Evolutionary conservation across 352 stramenopile genomes (phyloP), one percentile per base, ranked within the genome.

Genomic region (Phytophthora lateralis): DNA sequence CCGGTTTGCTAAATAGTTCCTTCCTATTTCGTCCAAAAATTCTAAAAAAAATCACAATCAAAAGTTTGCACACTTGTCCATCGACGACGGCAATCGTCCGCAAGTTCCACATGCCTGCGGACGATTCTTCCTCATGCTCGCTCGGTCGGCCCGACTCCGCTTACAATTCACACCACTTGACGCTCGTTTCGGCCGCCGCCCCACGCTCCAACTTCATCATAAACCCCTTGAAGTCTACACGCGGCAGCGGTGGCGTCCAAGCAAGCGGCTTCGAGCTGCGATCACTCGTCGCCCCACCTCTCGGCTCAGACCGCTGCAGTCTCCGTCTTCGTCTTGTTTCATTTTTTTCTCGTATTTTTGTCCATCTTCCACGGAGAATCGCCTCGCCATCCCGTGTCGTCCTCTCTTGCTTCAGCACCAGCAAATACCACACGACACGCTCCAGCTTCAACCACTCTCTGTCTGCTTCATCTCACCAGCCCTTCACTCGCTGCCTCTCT

Each of bases 21-120:
- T 71, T 76, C 68, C 68, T 76, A 76, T 75, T 73, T 76, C 64
- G 53, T 71, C 63, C 66, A 75, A 75, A 75, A 75, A 73, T 77
- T 77, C 58, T 69, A 77, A 66, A 50, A 78, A 78, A 69, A 71
- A 30, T 54, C 61, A 71, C 61, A 75, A 70, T 74, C 55, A 66
- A 74, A 71, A 69, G 52, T 64, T 69, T 66, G 62, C 62, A 69
- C 68, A 76, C 62, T 58, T 70, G 60, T 64, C 55, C 59, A 69
- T 57, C 60, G 59, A 66, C 63, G 69, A 66, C 55, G 53, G 17
- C 56, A 58, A 71, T 53, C 60, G 20, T 18, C 64, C 64, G 42
- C 66, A 76, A 75, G 66, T 84, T 84, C 75, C 74, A 72, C 51
- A 72, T 82, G 75, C 74, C 52, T 69, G 57, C 58, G 48, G 55